Evolutionary conservation across 345 rosid genomes (phyloP).

Genomic region (Salix viminalis): DNA sequence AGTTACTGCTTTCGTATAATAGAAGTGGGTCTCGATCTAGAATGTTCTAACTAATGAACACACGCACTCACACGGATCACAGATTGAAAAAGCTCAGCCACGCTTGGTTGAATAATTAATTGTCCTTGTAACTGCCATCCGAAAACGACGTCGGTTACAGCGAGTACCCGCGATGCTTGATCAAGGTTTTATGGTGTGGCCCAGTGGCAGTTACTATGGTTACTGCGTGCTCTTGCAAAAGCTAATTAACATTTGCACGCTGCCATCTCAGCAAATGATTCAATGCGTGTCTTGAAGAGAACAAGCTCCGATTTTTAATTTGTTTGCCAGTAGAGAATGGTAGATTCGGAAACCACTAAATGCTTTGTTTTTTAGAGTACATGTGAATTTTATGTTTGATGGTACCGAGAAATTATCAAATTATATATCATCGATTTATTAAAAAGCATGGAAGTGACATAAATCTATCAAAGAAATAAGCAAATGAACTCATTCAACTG

Average conservation of each 20-base stretch:
- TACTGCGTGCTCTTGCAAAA: too few species aligned
- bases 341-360: too few species aligned
- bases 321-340: too few species aligned
- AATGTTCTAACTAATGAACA: not conserved
- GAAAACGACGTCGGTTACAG: too few species aligned
- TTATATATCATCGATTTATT: too few species aligned
- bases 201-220: too few species aligned
- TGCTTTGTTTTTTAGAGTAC: too few species aligned
- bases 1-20: not conserved
- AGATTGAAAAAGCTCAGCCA: not conserved
- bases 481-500: too few species aligned
- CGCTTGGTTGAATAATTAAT: not conserved
- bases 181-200: not conserved
- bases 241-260: not conserved
- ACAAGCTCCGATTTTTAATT: not conserved
- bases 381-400: too few species aligned
- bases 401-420: too few species aligned
- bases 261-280: not conserved
- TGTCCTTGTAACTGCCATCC: not conserved
- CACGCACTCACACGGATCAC: not conserved
- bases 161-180: not conserved
- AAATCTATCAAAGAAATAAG: too few species aligned
- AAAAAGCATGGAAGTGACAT: too few species aligned
- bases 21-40: not conserved
- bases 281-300: not conserved